Evolutionary conservation across 2,329 filamentous ascomycete genomes (phyloP), one percentile per base, ranked within the genome.

Genomic region (Epichloe brachyelytri): DNA sequence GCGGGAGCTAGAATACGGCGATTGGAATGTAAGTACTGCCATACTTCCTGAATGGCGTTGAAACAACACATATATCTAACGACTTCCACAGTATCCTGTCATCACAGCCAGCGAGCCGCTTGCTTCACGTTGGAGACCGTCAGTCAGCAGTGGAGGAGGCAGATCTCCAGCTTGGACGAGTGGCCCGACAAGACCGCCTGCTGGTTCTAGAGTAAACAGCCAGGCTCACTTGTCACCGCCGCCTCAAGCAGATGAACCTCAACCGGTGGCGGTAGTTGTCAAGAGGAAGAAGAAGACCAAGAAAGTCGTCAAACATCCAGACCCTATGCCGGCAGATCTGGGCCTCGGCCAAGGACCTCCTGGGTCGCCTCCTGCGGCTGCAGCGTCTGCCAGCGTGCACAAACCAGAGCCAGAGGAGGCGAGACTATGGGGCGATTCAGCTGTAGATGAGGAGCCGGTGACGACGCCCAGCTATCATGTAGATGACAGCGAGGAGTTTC

Each of bases 1-100:
- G 1, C 77, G 85, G 53, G 77, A 81, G 41, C 68, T 91, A 4
- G 86, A 90, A 60, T 90, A 83, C 64, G 86, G 86, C 2, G 91
- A 97, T 63, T 97, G 90, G 88, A 96, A 97, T 67, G 88, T 91
- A 71, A 75, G 86, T 80, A 26, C 46, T 17, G 15, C 19, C 43
- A 11, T 10, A 26, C 19, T 14, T 53, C 10, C 22, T 19, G 2
- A 48, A 55, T 52, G 43, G 43, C 17, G 5, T 47, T 45, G 53
- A 14, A 12, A 38, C 15, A 4, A 37, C 20, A 30, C 4, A 15
- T 1, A 8, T 37, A 26, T 20, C 62, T 70, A 50, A 72, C 57
- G 17, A 48, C 17, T 5, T 44, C 3, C 34, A 14, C 48, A 93
- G 87, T 97, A 97, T 66, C 91, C 90, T 22, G 91, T 97, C 30